Percentiles rank a stretch among this genome's conserved stretches.
Evolutionary conservation across 1,284 basidiomycete species (phyloP).

Genomic region (Limonomyces culmigenus): DNA sequence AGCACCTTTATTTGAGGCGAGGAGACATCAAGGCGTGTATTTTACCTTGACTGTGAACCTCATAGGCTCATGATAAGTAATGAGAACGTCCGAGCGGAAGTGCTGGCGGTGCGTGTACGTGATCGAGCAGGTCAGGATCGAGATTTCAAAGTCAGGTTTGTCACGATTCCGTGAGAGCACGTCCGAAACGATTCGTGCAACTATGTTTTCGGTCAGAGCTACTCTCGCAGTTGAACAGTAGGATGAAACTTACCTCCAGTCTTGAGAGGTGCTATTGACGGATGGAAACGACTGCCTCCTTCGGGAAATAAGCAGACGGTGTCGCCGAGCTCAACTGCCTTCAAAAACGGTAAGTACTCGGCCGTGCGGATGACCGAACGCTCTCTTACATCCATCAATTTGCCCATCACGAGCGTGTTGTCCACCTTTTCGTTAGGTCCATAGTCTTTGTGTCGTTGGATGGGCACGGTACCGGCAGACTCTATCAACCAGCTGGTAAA

Average conservation of each 20-base stretch:
- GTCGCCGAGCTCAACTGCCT: constrained; percentile 66
- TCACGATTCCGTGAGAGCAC: constrained; percentile 54
- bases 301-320: constrained; percentile 73
- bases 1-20: too few species aligned
- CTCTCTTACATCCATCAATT: constrained; percentile 40
- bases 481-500: constrained; percentile 84
- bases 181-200: constrained; percentile 67
- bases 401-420: constrained; percentile 51
- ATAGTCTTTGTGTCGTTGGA: constrained; percentile 60
- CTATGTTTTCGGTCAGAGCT: constrained; percentile 19
- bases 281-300: constrained; percentile 70
- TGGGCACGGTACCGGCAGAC: constrained; percentile 67
- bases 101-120: constrained; percentile 66
- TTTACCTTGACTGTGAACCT: constrained; percentile 44
- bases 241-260: constrained; percentile 45
- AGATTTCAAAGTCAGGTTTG: constrained; percentile 52
- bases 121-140: constrained; percentile 61
- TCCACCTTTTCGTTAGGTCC: constrained; percentile 29
- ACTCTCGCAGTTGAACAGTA: neutral
- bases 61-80: constrained; percentile 67
- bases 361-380: neutral
- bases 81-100: constrained; percentile 73
- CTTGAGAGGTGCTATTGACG: constrained; percentile 67
- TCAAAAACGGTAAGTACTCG: neutral
- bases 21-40: constrained; percentile 1